Evolutionary conservation across 768 basidiomycete genomes (phyloP).

Genomic region (Phaeotremella skinneri): DNA sequence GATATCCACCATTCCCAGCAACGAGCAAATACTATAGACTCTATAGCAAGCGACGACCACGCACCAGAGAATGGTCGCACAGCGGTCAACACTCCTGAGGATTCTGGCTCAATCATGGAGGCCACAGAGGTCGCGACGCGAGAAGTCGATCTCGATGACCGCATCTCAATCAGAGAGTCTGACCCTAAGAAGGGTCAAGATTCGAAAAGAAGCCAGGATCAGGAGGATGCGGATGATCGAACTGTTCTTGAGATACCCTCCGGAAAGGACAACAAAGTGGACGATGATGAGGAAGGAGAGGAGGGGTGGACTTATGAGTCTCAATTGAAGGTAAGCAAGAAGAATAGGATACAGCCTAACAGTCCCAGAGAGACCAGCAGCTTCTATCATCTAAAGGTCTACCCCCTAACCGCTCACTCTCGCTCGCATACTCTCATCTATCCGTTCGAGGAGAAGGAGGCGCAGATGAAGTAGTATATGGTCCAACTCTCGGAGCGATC

Average conservation of each 20-base stretch:
- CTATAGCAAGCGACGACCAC: background rate
- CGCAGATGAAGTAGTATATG: conserved; percentile 38
- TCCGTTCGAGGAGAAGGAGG: conserved; percentile 39
- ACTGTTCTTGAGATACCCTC: background rate
- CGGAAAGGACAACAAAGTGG: background rate
- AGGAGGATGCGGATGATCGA: background rate
- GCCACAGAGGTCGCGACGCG: background rate
- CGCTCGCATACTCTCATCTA: conserved; percentile 38
- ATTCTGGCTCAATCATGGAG: background rate
- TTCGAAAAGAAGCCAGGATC: background rate
- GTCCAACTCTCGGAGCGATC: conserved; percentile 39
- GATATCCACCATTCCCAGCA: background rate
- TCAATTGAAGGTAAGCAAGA: background rate
- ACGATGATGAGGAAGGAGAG: background rate
- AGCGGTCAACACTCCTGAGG: background rate
- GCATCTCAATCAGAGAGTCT: no score
- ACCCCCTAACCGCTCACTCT: conserved; percentile 27
- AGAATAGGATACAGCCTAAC: background rate
- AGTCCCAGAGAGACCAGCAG: conserved; percentile 32
- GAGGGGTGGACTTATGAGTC: background rate
- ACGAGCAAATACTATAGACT: background rate
- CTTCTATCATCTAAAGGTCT: conserved; percentile 29
- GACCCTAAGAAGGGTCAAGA: background rate
- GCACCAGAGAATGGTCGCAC: background rate
- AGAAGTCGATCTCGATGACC: no score